Percentiles rank a stretch among this genome's conserved stretches.
phyloP scores from a whole-genome alignment of 495 filamentous ascomycete species.

The Cairneyella variabilis region DNA sequence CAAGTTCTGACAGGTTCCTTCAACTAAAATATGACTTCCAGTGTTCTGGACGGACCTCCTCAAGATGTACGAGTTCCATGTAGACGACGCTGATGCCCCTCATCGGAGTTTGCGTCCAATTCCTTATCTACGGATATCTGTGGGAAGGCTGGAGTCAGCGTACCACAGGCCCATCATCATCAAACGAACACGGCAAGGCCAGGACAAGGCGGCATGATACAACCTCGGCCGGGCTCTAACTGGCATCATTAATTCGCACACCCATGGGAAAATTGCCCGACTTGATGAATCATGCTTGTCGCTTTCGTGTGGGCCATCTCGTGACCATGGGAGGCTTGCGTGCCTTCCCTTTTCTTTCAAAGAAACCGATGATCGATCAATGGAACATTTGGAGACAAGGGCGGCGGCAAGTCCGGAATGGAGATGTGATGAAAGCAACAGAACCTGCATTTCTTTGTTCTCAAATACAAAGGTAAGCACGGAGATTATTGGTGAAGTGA shows the following conservation, averaged over 20 bases:
- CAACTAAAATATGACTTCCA: too few species aligned
- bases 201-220: not conserved
- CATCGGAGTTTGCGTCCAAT: too few species aligned
- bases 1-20: too few species aligned
- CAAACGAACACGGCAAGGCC: too few species aligned
- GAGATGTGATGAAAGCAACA: too few species aligned
- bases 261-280: slow-evolving; percentile 3
- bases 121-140: too few species aligned
- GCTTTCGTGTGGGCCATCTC: not conserved
- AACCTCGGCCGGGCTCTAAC: slow-evolving; percentile 7
- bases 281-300: not conserved
- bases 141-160: too few species aligned
- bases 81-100: not conserved
- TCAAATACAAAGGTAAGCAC: not conserved
- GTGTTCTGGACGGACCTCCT: too few species aligned
- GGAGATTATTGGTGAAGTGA: not conserved
- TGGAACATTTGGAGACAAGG: not conserved
- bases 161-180: too few species aligned
- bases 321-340: too few species aligned
- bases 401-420: slow-evolving; percentile 10
- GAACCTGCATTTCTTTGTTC: not conserved
- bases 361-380: too few species aligned
- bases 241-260: not conserved
- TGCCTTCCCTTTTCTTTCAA: too few species aligned
- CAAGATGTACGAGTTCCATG: not conserved